phyloP scores from a whole-genome alignment of 768 basidiomycete species.

The Amanita subjunquillea region DNA sequence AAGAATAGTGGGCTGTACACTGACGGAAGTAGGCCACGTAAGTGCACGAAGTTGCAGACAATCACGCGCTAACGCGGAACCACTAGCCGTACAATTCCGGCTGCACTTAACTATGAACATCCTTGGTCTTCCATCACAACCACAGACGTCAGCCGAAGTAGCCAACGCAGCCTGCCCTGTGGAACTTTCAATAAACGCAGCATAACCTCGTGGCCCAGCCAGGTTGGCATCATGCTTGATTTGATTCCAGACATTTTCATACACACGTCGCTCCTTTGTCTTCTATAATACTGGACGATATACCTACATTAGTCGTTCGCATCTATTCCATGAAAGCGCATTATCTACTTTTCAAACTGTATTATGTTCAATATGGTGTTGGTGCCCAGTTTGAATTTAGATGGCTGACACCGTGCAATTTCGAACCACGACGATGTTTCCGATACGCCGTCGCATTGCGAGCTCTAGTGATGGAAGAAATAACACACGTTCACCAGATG shows the following conservation, averaged over 20 bases:
- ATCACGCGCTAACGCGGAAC: constrained; percentile 7
- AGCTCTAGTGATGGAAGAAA: background rate
- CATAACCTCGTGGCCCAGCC: constrained; percentile 16
- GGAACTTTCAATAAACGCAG: constrained; percentile 44
- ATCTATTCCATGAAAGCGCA: background rate
- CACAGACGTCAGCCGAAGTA: constrained; percentile 44
- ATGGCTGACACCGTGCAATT: background rate
- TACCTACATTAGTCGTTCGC: background rate
- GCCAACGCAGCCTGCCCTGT: constrained; percentile 60
- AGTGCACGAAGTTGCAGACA: constrained; percentile 16
- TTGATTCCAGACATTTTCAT: background rate
- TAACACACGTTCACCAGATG: background rate
- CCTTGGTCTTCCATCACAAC: constrained; percentile 48
- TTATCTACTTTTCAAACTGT: background rate
- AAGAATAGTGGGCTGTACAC: constrained; percentile 41
- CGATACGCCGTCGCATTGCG: background rate
- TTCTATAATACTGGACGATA: background rate
- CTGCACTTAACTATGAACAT: constrained; percentile 61
- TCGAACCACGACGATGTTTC: background rate
- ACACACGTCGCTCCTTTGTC: background rate
- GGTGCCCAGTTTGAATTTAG: background rate
- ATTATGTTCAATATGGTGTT: background rate
- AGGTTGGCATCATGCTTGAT: background rate
- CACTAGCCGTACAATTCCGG: constrained; percentile 48
- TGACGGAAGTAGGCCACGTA: constrained; percentile 50